Evolutionary conservation across 768 basidiomycete species (phyloP).

Genomic region (Auricularia sp.): DNA sequence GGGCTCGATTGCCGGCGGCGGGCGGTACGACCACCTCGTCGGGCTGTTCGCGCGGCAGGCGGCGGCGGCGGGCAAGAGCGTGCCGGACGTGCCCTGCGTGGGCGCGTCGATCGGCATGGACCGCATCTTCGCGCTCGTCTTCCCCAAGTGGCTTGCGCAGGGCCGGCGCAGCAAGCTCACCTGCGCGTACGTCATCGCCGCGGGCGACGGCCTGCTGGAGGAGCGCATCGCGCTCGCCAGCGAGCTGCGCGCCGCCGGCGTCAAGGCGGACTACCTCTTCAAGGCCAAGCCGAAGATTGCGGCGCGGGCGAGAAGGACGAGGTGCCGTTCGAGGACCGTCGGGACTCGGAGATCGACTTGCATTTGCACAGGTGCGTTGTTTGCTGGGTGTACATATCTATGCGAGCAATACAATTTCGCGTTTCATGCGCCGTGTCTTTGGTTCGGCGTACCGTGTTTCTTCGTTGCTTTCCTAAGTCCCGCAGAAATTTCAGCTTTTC

Average conservation of each 20-base stretch:
- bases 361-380: too few species aligned
- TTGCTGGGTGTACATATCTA: too few species aligned
- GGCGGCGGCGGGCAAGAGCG: slow-evolving; percentile 47
- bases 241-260: slow-evolving; percentile 74
- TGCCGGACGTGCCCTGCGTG: slow-evolving; percentile 68
- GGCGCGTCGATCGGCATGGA: slow-evolving; percentile 92
- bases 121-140: slow-evolving; percentile 82
- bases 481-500: too few species aligned
- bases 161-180: slow-evolving; percentile 83
- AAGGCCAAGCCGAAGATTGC: slow-evolving; percentile 86
- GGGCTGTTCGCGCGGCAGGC: slow-evolving; percentile 83
- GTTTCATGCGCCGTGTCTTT: too few species aligned
- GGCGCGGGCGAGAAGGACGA: slow-evolving; percentile 81
- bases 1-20: slow-evolving; percentile 98
- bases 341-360: too few species aligned
- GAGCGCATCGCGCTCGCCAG: slow-evolving; percentile 76
- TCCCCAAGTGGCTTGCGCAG: slow-evolving; percentile 75
- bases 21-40: slow-evolving; percentile 92
- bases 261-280: slow-evolving; percentile 91
- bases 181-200: slow-evolving; percentile 87
- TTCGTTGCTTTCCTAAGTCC: too few species aligned
- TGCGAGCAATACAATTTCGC: too few species aligned
- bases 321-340: slow-evolving; percentile 87
- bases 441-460: too few species aligned
- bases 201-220: slow-evolving; percentile 79